Conservation (phyloP, 2,329 filamentous ascomycete genomes). For the Fusarium vanettenii region DNA sequence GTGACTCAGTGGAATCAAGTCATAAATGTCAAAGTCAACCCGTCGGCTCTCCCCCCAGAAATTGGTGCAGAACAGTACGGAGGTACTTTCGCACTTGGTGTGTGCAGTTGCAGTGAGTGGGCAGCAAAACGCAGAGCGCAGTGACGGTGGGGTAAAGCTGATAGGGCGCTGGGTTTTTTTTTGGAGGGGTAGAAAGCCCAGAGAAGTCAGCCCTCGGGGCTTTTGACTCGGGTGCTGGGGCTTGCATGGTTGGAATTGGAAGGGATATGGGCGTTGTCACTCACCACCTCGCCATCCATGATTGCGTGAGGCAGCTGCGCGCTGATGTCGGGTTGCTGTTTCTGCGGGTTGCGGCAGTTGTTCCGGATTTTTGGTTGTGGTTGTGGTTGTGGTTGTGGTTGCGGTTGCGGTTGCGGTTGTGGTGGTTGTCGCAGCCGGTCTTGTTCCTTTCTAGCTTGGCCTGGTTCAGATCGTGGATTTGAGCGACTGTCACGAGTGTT, state of each 20-base stretch:
- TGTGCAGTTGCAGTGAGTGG: conserved; percentile 14
- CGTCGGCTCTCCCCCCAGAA: conserved; percentile 25
- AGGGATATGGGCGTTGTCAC: conserved; percentile 10
- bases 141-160: conserved; percentile 11
- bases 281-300: conserved; percentile 45
- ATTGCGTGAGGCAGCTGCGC: conserved; percentile 25
- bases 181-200: conserved; percentile 38
- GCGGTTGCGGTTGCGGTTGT: conserved; percentile 11
- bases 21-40: conserved; percentile 35
- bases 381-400: not conserved
- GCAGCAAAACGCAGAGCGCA: conserved; percentile 1
- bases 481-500: conserved; percentile 3
- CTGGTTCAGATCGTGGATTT: conserved; percentile 2
- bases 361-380: conserved; percentile 15
- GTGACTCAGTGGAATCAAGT: conserved; percentile 40
- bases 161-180: conserved; percentile 36
- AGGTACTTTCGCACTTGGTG: conserved; percentile 36
- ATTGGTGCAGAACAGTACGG: conserved; percentile 35
- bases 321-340: conserved; percentile 7
- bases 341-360: conserved; percentile 6
- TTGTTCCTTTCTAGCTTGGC: conserved; percentile 11
- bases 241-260: conserved; percentile 1
- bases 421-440: conserved; percentile 22
- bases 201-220: not conserved
- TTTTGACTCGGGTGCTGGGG: not conserved